A percentile compares a stretch with the other conserved stretches of the same genome.
Conservation (phyloP, 2,329 filamentous ascomycete species). For the Stagonosporopsis cucurbitacearum region DNA sequence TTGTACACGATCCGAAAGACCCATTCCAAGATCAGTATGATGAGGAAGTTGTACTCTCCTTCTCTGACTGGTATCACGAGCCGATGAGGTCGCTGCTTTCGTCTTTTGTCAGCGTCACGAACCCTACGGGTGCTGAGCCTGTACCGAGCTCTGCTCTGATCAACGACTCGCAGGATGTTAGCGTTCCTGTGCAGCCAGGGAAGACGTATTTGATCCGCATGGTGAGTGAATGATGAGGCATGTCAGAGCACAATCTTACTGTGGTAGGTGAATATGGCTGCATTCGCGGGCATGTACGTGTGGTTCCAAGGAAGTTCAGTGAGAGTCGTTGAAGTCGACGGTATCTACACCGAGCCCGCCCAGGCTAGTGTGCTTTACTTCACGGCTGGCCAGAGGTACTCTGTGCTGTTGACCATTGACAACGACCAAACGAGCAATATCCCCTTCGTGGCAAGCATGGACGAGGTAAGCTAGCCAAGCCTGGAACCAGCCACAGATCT, state of each 20-base stretch:
- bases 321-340: conserved; percentile 72
- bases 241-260: neutral
- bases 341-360: conserved; percentile 66
- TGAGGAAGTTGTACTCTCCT: conserved; percentile 66
- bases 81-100: conserved; percentile 51
- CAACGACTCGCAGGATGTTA: conserved; percentile 62
- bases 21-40: conserved; percentile 60
- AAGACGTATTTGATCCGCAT: conserved; percentile 69
- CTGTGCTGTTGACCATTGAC: conserved; percentile 66
- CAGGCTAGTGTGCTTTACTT: conserved; percentile 67
- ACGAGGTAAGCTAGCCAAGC: conserved; percentile 5
- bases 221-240: conserved; percentile 42
- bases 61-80: conserved; percentile 74
- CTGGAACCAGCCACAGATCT: neutral
- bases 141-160: conserved; percentile 69
- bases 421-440: conserved; percentile 60
- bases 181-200: conserved; percentile 53
- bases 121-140: conserved; percentile 66
- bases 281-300: conserved; percentile 72
- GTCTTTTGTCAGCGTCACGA: conserved; percentile 48
- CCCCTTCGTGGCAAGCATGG: conserved; percentile 61
- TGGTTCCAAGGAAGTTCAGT: conserved; percentile 70
- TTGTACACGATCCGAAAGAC: conserved; percentile 65
- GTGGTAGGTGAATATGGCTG: conserved; percentile 62
- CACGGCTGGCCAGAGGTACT: conserved; percentile 73